A percentile compares a stretch with the other conserved stretches of the same genome.
Evolutionary conservation across 2,329 filamentous ascomycete species (phyloP).

Genomic region (Paecilomyces fulvus): DNA sequence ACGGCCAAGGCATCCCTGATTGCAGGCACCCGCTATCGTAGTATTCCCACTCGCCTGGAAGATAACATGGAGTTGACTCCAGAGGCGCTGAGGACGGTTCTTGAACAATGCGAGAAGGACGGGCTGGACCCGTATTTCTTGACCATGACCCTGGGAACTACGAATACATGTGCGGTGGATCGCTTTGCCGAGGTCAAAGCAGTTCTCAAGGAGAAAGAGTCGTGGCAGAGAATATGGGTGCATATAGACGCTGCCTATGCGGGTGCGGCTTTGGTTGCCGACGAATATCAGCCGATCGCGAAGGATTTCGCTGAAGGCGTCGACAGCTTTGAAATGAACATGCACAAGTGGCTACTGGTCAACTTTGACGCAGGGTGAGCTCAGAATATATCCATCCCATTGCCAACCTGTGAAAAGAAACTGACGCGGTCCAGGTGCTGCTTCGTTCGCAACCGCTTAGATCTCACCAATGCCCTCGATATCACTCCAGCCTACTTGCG

Average conservation of each 20-base stretch:
- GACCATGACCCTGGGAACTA: conserved; percentile 76
- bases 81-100: conserved; percentile 48
- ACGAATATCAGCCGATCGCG: conserved; percentile 67
- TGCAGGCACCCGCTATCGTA: conserved; percentile 71
- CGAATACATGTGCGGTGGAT: conserved; percentile 80
- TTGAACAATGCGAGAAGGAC: conserved; percentile 57
- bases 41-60: conserved; percentile 54
- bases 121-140: conserved; percentile 81
- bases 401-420: not conserved
- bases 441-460: conserved; percentile 64
- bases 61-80: conserved; percentile 66
- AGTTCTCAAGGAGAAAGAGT: conserved; percentile 37
- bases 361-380: conserved; percentile 67
- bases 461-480: conserved; percentile 71
- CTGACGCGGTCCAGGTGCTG: conserved; percentile 55
- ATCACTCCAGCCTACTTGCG: conserved; percentile 74
- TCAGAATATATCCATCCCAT: not conserved
- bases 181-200: conserved; percentile 63
- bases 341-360: conserved; percentile 95
- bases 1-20: conserved; percentile 84
- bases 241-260: conserved; percentile 93
- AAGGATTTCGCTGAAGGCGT: conserved; percentile 53
- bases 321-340: conserved; percentile 89
- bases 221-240: conserved; percentile 65
- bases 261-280: conserved; percentile 71